Percentiles rank a stretch among this genome's conserved stretches.
phyloP scores from a whole-genome alignment of 305 asterid genomes.

The Fraxinus xanthoxyloides region DNA sequence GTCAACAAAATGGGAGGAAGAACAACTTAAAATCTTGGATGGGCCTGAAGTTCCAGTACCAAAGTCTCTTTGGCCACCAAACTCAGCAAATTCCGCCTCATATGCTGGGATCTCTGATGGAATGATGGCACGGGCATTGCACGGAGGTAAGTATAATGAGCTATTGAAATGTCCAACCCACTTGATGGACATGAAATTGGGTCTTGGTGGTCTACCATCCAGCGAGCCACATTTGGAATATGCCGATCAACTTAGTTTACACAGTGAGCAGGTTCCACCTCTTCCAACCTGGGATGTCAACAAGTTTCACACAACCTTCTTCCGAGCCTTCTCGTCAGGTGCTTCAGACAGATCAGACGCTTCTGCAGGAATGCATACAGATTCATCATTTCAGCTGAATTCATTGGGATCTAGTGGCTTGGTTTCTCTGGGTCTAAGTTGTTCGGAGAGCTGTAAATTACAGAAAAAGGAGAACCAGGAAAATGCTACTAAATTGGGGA shows the following conservation, averaged over 20 bases:
- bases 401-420: constrained; percentile 58
- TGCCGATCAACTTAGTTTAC: constrained; percentile 13
- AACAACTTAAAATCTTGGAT: constrained; percentile 68
- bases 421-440: constrained; percentile 41
- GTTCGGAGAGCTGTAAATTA: constrained; percentile 21
- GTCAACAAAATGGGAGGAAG: constrained; percentile 84
- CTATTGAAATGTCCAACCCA: constrained; percentile 57
- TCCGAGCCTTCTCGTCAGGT: constrained; percentile 49
- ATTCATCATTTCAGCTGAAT: constrained; percentile 56
- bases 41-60: constrained; percentile 39
- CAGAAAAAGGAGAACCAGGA: constrained; percentile 51
- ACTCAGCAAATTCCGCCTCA: constrained; percentile 32
- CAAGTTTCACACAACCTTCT: constrained; percentile 45
- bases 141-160: constrained; percentile 54
- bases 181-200: constrained; percentile 84
- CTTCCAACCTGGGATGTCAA: constrained; percentile 47
- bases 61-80: constrained; percentile 39
- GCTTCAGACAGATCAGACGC: constrained; percentile 36
- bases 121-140: constrained; percentile 65
- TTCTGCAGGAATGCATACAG: constrained; percentile 40
- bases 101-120: constrained; percentile 52
- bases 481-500: constrained; percentile 40
- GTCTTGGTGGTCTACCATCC: constrained; percentile 59
- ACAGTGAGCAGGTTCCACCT: constrained; percentile 18
- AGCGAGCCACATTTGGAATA: constrained; percentile 44